A percentile compares a stretch with the other conserved stretches of the same genome.
Evolutionary conservation across 176 grass and related monocot species (phyloP).

Genomic region (Leersia perrieri): DNA sequence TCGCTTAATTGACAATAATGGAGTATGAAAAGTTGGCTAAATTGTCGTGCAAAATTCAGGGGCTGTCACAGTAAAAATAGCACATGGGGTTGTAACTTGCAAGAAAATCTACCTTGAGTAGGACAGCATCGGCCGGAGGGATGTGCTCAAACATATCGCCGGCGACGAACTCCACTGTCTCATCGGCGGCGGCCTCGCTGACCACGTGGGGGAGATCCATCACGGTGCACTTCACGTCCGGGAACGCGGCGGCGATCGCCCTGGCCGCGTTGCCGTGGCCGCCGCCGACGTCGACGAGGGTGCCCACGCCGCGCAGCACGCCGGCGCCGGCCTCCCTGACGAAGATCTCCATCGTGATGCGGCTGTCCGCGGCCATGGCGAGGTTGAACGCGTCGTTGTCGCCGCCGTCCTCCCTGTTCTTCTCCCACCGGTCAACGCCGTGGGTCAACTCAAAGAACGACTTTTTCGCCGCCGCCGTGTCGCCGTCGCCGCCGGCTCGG

Average conservation of each 20-base stretch:
- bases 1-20: too few species aligned
- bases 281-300: neutral
- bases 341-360: neutral
- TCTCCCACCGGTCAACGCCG: neutral
- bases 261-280: neutral
- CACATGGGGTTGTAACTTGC: too few species aligned
- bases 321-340: neutral
- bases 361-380: neutral
- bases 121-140: neutral
- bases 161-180: neutral
- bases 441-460: slow-evolving; percentile 2
- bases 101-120: slow-evolving; percentile 19
- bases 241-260: neutral
- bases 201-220: neutral
- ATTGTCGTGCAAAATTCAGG: too few species aligned
- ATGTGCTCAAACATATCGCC: neutral
- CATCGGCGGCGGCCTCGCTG: neutral
- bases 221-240: neutral
- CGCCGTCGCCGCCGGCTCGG: neutral
- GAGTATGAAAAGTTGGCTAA: too few species aligned
- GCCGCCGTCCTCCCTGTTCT: too few species aligned
- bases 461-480: neutral
- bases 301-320: neutral
- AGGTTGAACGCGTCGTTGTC: neutral
- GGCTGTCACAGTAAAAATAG: too few species aligned